Evolutionary conservation across 208 protist species (phyloP), one percentile per base, ranked within the genome.

Genomic region (Trypanosoma rangeli): DNA sequence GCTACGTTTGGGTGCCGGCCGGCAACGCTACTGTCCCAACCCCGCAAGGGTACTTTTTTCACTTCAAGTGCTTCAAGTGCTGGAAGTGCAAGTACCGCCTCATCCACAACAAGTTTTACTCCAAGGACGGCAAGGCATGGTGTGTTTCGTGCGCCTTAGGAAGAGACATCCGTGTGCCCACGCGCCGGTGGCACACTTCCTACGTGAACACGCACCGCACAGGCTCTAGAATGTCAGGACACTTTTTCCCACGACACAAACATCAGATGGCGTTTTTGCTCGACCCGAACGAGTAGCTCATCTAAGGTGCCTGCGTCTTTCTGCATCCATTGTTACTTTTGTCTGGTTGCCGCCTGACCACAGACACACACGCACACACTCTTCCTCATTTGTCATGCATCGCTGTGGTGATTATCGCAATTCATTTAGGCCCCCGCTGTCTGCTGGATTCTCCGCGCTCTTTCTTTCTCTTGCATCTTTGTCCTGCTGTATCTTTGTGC

Each of bases 91-190:
- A 90, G 74, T 82, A 86, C 62, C 82, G 91, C 35, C 84, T 96
- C 26, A 84, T 92, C 42, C 88, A 96, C 82, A 96, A 96, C 65
- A 83, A 94, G 67, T 96, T 96, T 68, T 94, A 93, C 79, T 93
- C 88, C 10, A 93, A 94, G 81, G 89, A 94, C 65, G 84, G 83
- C 16, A 76, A 72, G 20, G 91, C 91, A 71, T 93, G 84, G 87
- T 96, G 91, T 61, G 67, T 96, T 22, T 28, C 85, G 7, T 96
- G 91, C 66, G 88, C 91, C 28, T 76, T 96, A 22, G 91, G 91
- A 10, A 78, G 87, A n/a, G 87, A 96, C 22, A 72, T 90, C n/a
- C 80, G 82, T 26, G 85, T 92, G 22, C 91, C 91, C 31, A 83
- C 88, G 50, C 91, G 91, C 7, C 84, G 91, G 20, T 96, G 91